Conservation (phyloP, 148 eudicot species). For the Camellia lanceoleosa region DNA sequence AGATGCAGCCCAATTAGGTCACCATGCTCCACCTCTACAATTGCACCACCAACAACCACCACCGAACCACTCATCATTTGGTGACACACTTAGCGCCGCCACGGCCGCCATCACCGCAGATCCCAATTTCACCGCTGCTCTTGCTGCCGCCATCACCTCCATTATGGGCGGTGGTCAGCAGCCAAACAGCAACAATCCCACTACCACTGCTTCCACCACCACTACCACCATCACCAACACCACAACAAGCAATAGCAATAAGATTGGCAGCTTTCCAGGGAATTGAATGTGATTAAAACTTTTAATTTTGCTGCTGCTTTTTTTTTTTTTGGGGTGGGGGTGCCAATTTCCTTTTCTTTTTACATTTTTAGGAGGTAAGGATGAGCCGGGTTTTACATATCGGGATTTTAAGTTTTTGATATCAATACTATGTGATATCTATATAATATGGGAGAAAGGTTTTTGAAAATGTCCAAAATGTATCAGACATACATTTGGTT, state of each 20-base stretch:
- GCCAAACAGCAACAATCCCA: slow-evolving; percentile 23
- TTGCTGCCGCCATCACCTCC: slow-evolving; percentile 79
- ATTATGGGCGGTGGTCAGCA: slow-evolving; percentile 51
- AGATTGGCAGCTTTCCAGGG: slow-evolving; percentile 26
- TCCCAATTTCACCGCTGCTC: slow-evolving; percentile 89
- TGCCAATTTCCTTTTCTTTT: background rate
- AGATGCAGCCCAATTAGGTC: slow-evolving; percentile 16
- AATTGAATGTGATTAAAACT: slow-evolving; percentile 8
- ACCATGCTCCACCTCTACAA: slow-evolving; percentile 17
- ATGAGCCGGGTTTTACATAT: background rate
- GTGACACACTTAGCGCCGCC: slow-evolving; percentile 74
- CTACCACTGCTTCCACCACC: slow-evolving; percentile 16
- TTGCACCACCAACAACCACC: slow-evolving; percentile 16
- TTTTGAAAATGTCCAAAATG: no score
- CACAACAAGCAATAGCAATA: slow-evolving; percentile 36
- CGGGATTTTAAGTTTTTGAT: no score
- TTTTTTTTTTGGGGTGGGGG: background rate
- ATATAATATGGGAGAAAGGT: no score
- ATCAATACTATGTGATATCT: no score
- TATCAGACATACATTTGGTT: no score
- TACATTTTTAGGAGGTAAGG: background rate
- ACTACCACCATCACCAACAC: slow-evolving; percentile 15
- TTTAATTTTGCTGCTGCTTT: background rate
- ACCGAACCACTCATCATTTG: slow-evolving; percentile 26
- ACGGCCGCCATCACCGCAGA: slow-evolving; percentile 81